Conservation (phyloP, 768 basidiomycete genomes). For the Hygrophoropsis aurantiaca region DNA sequence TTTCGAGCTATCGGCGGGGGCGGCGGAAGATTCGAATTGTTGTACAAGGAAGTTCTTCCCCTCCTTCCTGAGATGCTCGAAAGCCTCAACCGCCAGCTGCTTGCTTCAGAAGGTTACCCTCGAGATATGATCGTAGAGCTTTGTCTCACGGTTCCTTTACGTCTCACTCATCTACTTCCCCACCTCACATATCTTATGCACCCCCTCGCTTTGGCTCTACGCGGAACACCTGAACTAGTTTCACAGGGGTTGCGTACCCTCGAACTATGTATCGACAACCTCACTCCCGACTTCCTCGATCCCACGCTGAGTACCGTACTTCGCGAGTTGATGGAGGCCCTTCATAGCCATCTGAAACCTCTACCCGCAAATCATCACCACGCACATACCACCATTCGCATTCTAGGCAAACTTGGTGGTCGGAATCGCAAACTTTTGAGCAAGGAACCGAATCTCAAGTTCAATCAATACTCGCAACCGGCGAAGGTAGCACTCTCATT, state of each 20-base stretch:
- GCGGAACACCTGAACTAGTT: slow-evolving; percentile 85
- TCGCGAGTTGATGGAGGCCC: slow-evolving; percentile 90
- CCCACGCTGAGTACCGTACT: slow-evolving; percentile 92
- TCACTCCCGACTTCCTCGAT: slow-evolving; percentile 96
- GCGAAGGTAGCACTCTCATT: slow-evolving; percentile 76
- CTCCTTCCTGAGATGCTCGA: slow-evolving; percentile 97
- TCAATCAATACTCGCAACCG: slow-evolving; percentile 65
- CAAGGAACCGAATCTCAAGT: slow-evolving; percentile 75
- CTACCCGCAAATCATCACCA: slow-evolving; percentile 86
- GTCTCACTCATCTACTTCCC: slow-evolving; percentile 92
- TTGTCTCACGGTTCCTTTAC: slow-evolving; percentile 93
- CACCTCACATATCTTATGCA: slow-evolving; percentile 96
- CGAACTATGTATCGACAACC: slow-evolving; percentile 98
- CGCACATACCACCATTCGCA: slow-evolving; percentile 92
- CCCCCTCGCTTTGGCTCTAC: slow-evolving; percentile 87
- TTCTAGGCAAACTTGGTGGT: slow-evolving; percentile 94
- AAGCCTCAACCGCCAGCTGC: slow-evolving; percentile 85
- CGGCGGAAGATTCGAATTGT: slow-evolving; percentile 87
- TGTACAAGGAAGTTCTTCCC: slow-evolving; percentile 96
- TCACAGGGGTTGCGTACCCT: slow-evolving; percentile 94
- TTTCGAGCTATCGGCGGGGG: slow-evolving; percentile 93
- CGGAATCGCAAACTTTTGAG: slow-evolving; percentile 85
- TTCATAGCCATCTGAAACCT: slow-evolving; percentile 89
- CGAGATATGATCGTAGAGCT: slow-evolving; percentile 96
- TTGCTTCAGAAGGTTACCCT: slow-evolving; percentile 76